Percentiles rank a stretch among this genome's conserved stretches.
Evolutionary conservation across 2,329 filamentous ascomycete genomes (phyloP).

Genomic region (Pezicula rhizophila): DNA sequence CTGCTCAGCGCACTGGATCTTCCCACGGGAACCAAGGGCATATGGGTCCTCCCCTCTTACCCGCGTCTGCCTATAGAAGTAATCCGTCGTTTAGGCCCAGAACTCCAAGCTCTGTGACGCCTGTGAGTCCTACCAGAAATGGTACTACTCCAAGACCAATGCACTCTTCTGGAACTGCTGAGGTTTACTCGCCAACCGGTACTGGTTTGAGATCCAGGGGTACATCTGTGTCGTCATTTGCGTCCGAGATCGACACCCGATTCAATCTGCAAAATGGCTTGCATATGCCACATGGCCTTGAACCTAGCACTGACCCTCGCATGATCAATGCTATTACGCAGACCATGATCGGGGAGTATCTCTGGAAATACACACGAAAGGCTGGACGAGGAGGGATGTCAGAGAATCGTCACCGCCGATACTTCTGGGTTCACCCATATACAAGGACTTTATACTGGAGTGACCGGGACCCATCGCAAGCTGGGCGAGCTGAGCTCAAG

Average conservation of each 20-base stretch:
- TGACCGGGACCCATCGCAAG: conserved; percentile 75
- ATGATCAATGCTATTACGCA: conserved; percentile 99
- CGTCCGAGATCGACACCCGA: conserved; percentile 83
- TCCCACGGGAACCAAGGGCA: conserved; percentile 29
- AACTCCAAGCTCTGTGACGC: conserved; percentile 50
- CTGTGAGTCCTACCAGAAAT: conserved; percentile 39
- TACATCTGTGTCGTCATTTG: conserved; percentile 92
- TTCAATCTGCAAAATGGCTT: conserved; percentile 71
- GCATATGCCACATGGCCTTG: conserved; percentile 51
- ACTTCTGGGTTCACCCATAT: conserved; percentile 99
- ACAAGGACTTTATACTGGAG: conserved; percentile 97
- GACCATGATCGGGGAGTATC: conserved; percentile 97
- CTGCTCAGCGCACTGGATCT: conserved; percentile 53
- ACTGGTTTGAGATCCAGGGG: conserved; percentile 49
- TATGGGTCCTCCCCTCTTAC: conserved; percentile 83
- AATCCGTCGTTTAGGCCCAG: conserved; percentile 45
- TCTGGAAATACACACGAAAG: conserved; percentile 99
- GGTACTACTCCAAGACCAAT: conserved; percentile 51
- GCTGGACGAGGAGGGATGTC: conserved; percentile 85
- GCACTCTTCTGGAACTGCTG: conserved; percentile 40
- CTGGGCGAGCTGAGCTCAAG: conserved; percentile 68
- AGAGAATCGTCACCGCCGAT: conserved; percentile 82
- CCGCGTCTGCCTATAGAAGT: conserved; percentile 58
- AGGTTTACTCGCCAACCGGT: conserved; percentile 42
- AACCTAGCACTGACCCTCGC: conserved; percentile 76